These are phyloP conservation scores for Annulohypoxylon moriforme DNA, from an alignment of 495 filamentous ascomycete genomes.

Conservation along the genomic window DNA sequence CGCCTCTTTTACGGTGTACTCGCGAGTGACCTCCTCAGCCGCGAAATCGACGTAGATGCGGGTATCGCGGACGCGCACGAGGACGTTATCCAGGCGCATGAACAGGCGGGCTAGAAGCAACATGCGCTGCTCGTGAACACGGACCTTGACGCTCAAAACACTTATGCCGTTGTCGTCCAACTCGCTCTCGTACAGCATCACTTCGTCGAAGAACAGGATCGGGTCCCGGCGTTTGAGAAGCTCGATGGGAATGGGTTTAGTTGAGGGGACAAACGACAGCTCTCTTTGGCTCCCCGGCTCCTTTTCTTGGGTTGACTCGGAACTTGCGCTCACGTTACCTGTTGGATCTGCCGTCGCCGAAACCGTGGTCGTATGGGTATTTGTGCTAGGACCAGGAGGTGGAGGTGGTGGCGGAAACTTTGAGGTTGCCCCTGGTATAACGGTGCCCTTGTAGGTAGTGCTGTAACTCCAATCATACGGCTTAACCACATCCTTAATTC, in stretches of 20 bases:
- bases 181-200: constrained; percentile 96
- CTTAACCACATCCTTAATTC: constrained; percentile 91
- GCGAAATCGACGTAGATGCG: constrained; percentile 91
- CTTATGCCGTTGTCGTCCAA: constrained; percentile 97
- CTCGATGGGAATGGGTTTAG: constrained; percentile 79
- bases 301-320: not conserved
- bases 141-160: constrained; percentile 84
- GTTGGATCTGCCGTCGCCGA: not conserved
- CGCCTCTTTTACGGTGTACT: constrained; percentile 86
- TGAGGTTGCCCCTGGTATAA: constrained; percentile 22
- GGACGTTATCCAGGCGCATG: constrained; percentile 89
- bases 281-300: constrained; percentile 30
- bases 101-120: constrained; percentile 89
- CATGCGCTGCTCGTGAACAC: constrained; percentile 89
- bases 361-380: not conserved
- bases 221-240: constrained; percentile 84
- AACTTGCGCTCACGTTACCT: not conserved
- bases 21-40: constrained; percentile 81
- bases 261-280: constrained; percentile 61
- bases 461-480: constrained; percentile 98
- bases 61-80: constrained; percentile 89
- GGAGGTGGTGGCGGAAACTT: not conserved
- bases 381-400: not conserved
- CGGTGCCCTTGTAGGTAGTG: constrained; percentile 82
- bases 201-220: constrained; percentile 93